phyloP scores from a whole-genome alignment of 2,329 filamentous ascomycete genomes.

The Hypoxylon sp. region DNA sequence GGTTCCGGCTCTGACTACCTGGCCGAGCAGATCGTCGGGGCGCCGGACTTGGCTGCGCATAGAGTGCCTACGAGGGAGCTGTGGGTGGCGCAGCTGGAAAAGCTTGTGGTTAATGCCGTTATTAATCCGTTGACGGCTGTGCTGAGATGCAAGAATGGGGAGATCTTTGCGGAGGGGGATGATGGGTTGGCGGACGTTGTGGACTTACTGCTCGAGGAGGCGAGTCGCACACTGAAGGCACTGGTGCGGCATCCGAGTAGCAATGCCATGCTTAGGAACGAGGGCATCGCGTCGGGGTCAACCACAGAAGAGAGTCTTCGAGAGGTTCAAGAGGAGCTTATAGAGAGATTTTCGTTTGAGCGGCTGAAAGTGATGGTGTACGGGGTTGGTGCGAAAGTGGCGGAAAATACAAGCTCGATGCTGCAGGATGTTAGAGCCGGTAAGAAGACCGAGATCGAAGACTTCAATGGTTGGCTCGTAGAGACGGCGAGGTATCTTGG shows the following conservation, averaged over 20 bases:
- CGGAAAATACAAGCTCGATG: slow-evolving; percentile 73
- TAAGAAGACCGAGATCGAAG: slow-evolving; percentile 68
- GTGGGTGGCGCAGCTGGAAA: slow-evolving; percentile 82
- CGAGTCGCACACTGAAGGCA: slow-evolving; percentile 78
- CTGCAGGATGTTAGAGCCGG: slow-evolving; percentile 70
- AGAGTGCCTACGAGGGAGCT: slow-evolving; percentile 61
- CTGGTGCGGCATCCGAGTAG: slow-evolving; percentile 73
- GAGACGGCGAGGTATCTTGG: slow-evolving; percentile 61
- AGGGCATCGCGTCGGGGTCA: background rate
- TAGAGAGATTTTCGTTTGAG: slow-evolving; percentile 61
- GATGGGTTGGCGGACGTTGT: slow-evolving; percentile 71
- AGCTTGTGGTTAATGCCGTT: slow-evolving; percentile 83
- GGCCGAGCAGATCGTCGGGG: slow-evolving; percentile 59
- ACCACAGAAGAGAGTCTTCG: slow-evolving; percentile 49
- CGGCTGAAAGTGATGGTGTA: slow-evolving; percentile 64
- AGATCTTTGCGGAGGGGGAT: slow-evolving; percentile 73
- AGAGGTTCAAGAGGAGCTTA: slow-evolving; percentile 58
- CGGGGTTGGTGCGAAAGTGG: slow-evolving; percentile 64
- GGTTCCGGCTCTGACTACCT: slow-evolving; percentile 57
- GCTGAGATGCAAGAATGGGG: slow-evolving; percentile 83
- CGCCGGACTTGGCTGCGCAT: slow-evolving; percentile 61
- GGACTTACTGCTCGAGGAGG: slow-evolving; percentile 80
- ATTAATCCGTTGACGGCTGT: slow-evolving; percentile 90
- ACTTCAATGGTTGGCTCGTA: slow-evolving; percentile 73
- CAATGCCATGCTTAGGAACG: slow-evolving; percentile 56